phyloP scores from a whole-genome alignment of 2,329 filamentous ascomycete genomes.

The Epichloe typhina region DNA sequence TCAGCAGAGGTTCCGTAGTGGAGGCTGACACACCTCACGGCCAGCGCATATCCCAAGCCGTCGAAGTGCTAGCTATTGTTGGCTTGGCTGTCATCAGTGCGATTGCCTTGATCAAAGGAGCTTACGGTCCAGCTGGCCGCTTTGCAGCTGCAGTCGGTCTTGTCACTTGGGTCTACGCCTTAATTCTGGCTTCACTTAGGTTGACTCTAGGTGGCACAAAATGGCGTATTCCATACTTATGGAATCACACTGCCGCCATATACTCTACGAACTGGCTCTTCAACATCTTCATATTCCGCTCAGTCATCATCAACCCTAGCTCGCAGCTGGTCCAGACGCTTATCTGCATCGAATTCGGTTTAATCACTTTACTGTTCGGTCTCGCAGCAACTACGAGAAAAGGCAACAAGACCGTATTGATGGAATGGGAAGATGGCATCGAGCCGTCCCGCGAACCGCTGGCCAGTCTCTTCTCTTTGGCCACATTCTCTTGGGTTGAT shows the following conservation, averaged over 20 bases:
- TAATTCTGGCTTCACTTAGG: conserved; percentile 59
- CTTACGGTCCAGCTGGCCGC: conserved; percentile 44
- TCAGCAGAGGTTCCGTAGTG: conserved; percentile 50
- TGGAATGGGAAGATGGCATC: conserved; percentile 82
- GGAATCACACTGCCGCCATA: conserved; percentile 83
- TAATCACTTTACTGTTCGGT: conserved; percentile 60
- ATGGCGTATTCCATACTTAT: conserved; percentile 60
- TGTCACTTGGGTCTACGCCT: conserved; percentile 67
- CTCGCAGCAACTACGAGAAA: conserved; percentile 75
- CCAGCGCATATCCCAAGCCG: conserved; percentile 52
- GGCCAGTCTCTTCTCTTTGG: conserved; percentile 77
- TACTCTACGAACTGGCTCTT: conserved; percentile 78
- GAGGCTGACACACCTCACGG: conserved; percentile 64
- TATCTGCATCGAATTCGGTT: conserved; percentile 57
- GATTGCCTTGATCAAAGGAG: conserved; percentile 45
- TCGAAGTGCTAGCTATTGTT: conserved; percentile 65
- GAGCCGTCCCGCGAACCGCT: conserved; percentile 77
- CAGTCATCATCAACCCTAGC: conserved; percentile 63
- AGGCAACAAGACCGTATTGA: conserved; percentile 76
- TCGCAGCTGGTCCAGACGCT: conserved; percentile 50
- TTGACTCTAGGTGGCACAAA: conserved; percentile 52
- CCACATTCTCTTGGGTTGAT: conserved; percentile 86
- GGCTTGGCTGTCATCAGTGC: conserved; percentile 59
- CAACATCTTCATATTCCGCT: conserved; percentile 66
- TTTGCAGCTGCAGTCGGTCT: conserved; percentile 54